A percentile compares a stretch with the other conserved stretches of the same genome.
phyloP scores from a whole-genome alignment of 306 rosid genomes.

The Sechiopsis laciniata region DNA sequence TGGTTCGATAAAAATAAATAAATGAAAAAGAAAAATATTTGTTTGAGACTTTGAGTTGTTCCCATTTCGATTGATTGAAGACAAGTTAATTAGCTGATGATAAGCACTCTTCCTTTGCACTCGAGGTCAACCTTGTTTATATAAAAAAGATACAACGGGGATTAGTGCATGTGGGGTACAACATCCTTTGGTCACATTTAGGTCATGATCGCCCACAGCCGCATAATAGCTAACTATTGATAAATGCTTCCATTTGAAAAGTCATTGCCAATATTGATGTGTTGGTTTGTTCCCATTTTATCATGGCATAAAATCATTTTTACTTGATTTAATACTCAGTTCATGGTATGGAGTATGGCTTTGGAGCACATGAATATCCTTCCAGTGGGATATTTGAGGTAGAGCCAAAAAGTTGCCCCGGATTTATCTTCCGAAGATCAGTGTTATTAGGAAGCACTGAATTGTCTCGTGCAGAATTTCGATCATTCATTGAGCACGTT shows the following conservation, averaged over 20 bases:
- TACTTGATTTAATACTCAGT: slow-evolving; percentile 43
- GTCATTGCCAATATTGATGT: not conserved
- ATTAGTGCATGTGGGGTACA: not conserved
- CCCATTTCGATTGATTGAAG: not conserved
- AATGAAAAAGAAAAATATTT: not conserved
- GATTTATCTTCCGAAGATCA: slow-evolving; percentile 80
- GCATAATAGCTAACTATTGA: not conserved
- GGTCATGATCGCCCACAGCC: too few relatives aligned
- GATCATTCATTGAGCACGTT: slow-evolving; percentile 64
- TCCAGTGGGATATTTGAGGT: slow-evolving; percentile 93
- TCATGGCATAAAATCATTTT: slow-evolving; percentile 26
- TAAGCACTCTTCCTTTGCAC: not conserved
- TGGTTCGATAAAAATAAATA: not conserved
- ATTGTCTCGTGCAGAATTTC: slow-evolving; percentile 65
- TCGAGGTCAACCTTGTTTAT: not conserved
- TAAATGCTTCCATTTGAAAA: not conserved
- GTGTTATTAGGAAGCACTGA: slow-evolving; percentile 75
- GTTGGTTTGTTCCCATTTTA: slow-evolving; percentile 19
- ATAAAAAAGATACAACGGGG: not conserved
- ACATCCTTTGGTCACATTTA: not conserved
- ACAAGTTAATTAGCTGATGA: not conserved
- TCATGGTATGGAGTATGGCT: slow-evolving; percentile 80
- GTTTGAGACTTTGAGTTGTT: slow-evolving; percentile 4
- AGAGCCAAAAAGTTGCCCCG: slow-evolving; percentile 93
- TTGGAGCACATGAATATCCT: slow-evolving; percentile 87